Percentiles rank a stretch among this genome's conserved stretches.
These are phyloP conservation scores for Podochytrium sp. DNA, from an alignment of 192 early-diverging fungal species.

Conservation along the genomic window DNA sequence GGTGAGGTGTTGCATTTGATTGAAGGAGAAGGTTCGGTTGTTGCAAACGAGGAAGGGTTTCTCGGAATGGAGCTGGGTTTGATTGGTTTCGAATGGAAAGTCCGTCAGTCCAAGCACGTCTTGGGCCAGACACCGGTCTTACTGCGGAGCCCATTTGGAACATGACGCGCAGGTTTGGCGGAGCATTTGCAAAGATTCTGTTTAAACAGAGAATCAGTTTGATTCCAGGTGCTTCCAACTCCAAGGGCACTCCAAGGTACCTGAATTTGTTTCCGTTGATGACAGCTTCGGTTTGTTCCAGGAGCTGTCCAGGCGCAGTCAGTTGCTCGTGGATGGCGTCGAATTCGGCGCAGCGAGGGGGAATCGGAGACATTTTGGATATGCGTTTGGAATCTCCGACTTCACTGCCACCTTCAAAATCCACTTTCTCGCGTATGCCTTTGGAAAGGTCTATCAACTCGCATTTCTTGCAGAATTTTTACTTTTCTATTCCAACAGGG, in stretches of 20 bases:
- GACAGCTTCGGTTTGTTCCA: background rate
- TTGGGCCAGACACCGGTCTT: too few relatives aligned
- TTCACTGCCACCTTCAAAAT: too few relatives aligned
- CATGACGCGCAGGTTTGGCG: background rate
- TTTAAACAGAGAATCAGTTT: background rate
- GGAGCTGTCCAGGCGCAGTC: background rate
- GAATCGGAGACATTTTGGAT: too few relatives aligned
- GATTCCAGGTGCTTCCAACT: background rate
- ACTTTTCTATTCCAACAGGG: too few relatives aligned
- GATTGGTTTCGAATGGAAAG: background rate
- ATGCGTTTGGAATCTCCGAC: too few relatives aligned
- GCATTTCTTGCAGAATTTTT: too few relatives aligned
- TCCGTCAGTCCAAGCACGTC: background rate
- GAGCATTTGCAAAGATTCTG: conserved; percentile 12
- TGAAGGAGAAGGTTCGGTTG: background rate
- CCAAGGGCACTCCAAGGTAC: background rate
- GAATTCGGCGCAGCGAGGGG: too few relatives aligned
- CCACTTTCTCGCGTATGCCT: too few relatives aligned
- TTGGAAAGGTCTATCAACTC: too few relatives aligned
- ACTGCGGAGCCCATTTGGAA: background rate
- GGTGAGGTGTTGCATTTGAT: background rate
- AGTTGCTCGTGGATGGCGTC: too few relatives aligned
- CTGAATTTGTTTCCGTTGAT: background rate
- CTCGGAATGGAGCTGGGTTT: background rate
- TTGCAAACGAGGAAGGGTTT: background rate